Evolutionary conservation across 306 rosid genomes (phyloP).

Genomic region (Cicer arietinum): DNA sequence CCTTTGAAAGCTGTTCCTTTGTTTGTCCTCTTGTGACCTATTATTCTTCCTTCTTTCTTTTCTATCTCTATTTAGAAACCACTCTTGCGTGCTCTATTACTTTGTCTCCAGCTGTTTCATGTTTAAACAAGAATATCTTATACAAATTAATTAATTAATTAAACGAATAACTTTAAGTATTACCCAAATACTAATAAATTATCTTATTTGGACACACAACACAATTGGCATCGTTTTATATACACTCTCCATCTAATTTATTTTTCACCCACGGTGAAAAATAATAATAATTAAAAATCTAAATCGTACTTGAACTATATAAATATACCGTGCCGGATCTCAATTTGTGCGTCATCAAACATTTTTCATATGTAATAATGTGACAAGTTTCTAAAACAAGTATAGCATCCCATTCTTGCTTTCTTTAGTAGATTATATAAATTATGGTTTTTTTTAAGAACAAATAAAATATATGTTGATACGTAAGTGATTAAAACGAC

Average conservation of each 20-base stretch:
- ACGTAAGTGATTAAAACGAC: too few relatives aligned
- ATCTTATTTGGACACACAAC: too few relatives aligned
- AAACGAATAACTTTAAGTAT: constrained; percentile 35
- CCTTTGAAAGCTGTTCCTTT: constrained; percentile 56
- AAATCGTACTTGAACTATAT: too few relatives aligned
- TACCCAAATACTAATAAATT: not conserved
- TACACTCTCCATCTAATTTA: too few relatives aligned
- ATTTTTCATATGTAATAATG: not conserved
- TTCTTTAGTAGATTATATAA: not conserved
- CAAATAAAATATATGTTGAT: not conserved
- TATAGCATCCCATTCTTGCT: not conserved
- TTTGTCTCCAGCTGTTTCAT: constrained; percentile 48
- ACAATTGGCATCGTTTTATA: too few relatives aligned
- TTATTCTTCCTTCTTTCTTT: constrained; percentile 5
- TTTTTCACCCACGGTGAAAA: too few relatives aligned
- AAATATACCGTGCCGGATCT: too few relatives aligned
- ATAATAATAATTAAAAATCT: too few relatives aligned
- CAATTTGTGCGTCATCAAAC: too few relatives aligned
- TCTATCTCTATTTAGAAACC: constrained; percentile 21
- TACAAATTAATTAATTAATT: constrained; percentile 19
- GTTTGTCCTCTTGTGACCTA: constrained; percentile 58
- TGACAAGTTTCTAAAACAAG: not conserved
- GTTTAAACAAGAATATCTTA: constrained; percentile 44
- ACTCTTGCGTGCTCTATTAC: constrained; percentile 8
- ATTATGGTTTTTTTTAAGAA: not conserved